Evolutionary conservation across 108 stramenopile genomes (phyloP), one percentile per base, ranked within the genome.

Genomic region (Schizochytrium sp.): DNA sequence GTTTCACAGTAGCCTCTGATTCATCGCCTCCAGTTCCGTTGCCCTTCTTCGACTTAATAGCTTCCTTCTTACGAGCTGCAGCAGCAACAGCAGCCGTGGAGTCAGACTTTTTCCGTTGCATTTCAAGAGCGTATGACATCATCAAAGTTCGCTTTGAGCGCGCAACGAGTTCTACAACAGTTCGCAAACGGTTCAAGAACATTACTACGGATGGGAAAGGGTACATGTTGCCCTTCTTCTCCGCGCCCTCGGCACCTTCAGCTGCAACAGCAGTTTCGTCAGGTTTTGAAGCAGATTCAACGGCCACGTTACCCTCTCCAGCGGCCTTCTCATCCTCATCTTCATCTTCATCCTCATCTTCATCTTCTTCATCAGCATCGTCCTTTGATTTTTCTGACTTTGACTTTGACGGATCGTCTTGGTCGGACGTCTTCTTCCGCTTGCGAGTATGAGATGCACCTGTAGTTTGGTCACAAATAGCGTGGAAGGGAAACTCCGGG

Each of bases 331-430:
- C 64, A 12, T 61, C 61, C 45, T 61, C 88, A 15, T 88, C 88
- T 8, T 19, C 59, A 4, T 61, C 60, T 28, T 60, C 46, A 46
- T 8, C 58, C 28, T 69, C 60, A 4, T 88, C 88, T 42, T 88
- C 88, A 46, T 88, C 60, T 44, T 69, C 88, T 15, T 15, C 87
- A 5, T 87, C 58, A 13, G 44, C 87, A 3, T 87, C 57, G 19
- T 58, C 87, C 56, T 44, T 57, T 8, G 10, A 4, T 42, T 10
- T 57, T 17, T 56, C 28, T 4, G 8, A 15, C 4, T 56, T 56
- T 3, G 55, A 1, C 44, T 46, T 38, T 47, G 12, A 12, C 41
- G 46, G 50, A 38, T 47, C 83, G 0, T 55, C 83, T 8, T 8
- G 50, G 28, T 87, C 45, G 1, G 46, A 2, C 87, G 55, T 1